Evolutionary conservation across 371 early-diverging fungal species (phyloP), one percentile per base, ranked within the genome.

Genomic region (Rhizopus delemar): DNA sequence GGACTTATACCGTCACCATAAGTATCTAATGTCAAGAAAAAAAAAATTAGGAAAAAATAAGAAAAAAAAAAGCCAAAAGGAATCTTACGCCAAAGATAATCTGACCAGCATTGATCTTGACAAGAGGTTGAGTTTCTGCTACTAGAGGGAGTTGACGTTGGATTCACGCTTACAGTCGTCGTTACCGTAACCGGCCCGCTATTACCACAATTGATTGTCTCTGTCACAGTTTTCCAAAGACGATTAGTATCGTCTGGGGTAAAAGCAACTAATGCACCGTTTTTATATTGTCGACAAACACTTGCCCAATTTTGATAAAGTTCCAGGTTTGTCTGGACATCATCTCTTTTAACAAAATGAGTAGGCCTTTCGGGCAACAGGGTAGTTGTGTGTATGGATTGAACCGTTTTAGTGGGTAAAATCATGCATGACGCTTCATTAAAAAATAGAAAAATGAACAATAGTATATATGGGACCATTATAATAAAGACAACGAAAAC

Each of bases 21-120:
- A 5, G 78, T 77, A 60, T 77, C 77, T 77, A 58, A 9, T 12
- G 8, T 54, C 22, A 22, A 22, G n/a, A 13, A 38, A 38, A 13
- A 38, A 8, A 38, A 57, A 45, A 36, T 33, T n/a, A 22, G 12
- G 6, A 5, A 48, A 13, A 12, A 5, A 4, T 36, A 29, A 6
- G 2, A 11, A 38, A 11, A 11, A 13, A 38, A 38, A 11, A 38
- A 11, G 39, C 5, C 22, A 22, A 22, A 22, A 2, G 22, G 22
- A 2, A 22, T 22, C 63, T 67, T 72, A 74, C 77, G 66, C 77
- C 77, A 77, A 32, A 77, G 51, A 35, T 77, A 77, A 38, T 74
- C 68, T 12, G 66, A 69, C 77, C 77, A 77, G 15, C 77, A 77
- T 46, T 71, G 62, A 3, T 61, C 70, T 15, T 63, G 54, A 33